A percentile compares a stretch with the other conserved stretches of the same genome.
phyloP scores from a whole-genome alignment of 192 early-diverging fungal species.

The Dimargaris xerosporica region DNA sequence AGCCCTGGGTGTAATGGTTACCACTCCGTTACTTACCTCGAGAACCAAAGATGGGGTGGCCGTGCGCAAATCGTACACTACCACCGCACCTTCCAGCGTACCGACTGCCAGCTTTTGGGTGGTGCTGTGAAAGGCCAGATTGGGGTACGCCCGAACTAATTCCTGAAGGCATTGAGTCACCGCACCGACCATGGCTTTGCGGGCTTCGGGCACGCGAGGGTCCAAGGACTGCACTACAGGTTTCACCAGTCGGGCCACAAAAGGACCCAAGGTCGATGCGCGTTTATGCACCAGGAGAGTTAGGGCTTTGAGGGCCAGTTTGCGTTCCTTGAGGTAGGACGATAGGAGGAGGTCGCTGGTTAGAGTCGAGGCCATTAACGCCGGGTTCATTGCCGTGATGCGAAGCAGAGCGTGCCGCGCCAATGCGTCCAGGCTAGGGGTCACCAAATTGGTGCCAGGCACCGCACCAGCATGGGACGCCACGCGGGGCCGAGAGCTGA shows the following conservation, averaged over 20 bases:
- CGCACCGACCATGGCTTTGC: conserved; percentile 2
- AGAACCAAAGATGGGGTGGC: conserved; percentile 60
- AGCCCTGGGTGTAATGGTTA: conserved; percentile 9
- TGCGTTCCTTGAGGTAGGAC: not conserved
- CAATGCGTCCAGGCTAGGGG: not conserved
- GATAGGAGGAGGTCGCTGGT: not conserved
- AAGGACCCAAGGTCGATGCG: not conserved
- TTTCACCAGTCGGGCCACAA: conserved; percentile 1
- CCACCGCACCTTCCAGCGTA: conserved; percentile 48
- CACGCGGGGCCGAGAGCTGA: no score
- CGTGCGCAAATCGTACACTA: conserved; percentile 72
- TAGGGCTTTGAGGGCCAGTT: not conserved
- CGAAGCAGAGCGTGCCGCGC: not conserved
- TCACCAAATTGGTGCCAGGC: no score
- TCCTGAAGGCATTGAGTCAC: conserved; percentile 18
- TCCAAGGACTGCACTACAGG: conserved; percentile 4
- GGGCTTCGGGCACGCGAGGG: conserved; percentile 4
- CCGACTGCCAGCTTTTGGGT: conserved; percentile 67
- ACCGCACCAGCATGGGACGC: no score
- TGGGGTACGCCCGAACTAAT: conserved; percentile 42
- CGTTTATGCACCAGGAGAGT: conserved; percentile 4
- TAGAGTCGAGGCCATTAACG: not conserved
- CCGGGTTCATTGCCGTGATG: conserved; percentile 1
- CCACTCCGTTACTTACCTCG: conserved; percentile 30
- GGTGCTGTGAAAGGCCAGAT: conserved; percentile 52